Evolutionary conservation across 495 filamentous ascomycete species (phyloP), one percentile per base, ranked within the genome.

Genomic region (Podospora tetraspora): DNA sequence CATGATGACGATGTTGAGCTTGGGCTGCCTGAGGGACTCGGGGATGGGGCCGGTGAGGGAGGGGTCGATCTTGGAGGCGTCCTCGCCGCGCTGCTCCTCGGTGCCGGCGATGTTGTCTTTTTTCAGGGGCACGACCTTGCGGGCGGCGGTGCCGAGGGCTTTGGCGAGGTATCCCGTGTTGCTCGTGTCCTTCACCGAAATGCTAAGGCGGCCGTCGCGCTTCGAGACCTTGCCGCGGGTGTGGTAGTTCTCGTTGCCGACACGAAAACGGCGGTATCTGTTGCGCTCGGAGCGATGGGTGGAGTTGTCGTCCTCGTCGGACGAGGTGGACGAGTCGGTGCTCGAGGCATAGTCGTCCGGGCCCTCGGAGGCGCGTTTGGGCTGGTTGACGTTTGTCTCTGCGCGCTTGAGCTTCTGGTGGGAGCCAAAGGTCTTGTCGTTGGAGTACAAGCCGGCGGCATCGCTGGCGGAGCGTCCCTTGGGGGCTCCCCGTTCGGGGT

Each of bases 1-100:
- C 73, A 92, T 90, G 71, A 93, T 92, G 34, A 93, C 91, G 63
- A 93, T 85, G 75, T 93, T 92, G 57, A 93, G 78, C 62, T 75
- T 83, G 6, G 89, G 86, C 8, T 76, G 74, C 12, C 66, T 70
- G 59, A 64, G 27, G 57, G 68, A 29, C 57, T 75, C 58, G 9
- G 66, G 29, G 13, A 63, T 29, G 32, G 67, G 58, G 57, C 71
- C 67, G 30, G 71, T 64, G 0, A 64, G 64, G 30, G 74, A 57
- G 11, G 72, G 43, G 19, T 52, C 43, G 43, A 52, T 52, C 43
- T 52, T 52, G 43, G 70, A 27, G 59, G 76, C 59, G 69, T 61
- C 67, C 66, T 69, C 59, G 66, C 81, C 10, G 43, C 19, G 59
- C 34, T 73, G 27, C 37, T 69, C 23, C 57, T 69, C 59, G 12